phyloP scores from a whole-genome alignment of 805 yeast genomes.

The Candida nanaspora region DNA sequence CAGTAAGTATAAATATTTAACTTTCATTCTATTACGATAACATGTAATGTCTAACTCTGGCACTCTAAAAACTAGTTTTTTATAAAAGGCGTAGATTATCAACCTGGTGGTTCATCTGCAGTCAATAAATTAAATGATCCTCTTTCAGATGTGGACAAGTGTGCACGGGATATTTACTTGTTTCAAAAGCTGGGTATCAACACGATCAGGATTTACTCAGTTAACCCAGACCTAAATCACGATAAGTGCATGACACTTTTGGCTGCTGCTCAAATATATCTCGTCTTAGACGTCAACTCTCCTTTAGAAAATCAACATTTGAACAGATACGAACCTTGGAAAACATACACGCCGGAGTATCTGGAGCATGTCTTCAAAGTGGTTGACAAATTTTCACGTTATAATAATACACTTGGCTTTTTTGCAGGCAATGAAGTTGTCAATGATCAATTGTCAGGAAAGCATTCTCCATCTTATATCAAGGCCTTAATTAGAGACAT shows the following conservation, averaged over 20 bases:
- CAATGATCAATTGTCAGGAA: conserved; percentile 70
- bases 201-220: conserved; percentile 80
- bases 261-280: conserved; percentile 88
- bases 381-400: conserved; percentile 72
- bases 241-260: conserved; percentile 86
- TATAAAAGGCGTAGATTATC: conserved; percentile 87
- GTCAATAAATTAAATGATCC: conserved; percentile 59
- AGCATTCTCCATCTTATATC: conserved; percentile 63
- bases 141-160: conserved; percentile 57
- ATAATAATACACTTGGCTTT: conserved; percentile 84
- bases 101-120: conserved; percentile 91
- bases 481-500: conserved; percentile 78
- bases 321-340: conserved; percentile 93
- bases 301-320: conserved; percentile 73
- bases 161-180: conserved; percentile 76
- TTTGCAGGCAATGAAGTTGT: conserved; percentile 91
- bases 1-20: conserved; percentile 35
- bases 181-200: conserved; percentile 84
- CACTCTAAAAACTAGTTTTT: too few species aligned
- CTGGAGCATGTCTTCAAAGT: conserved; percentile 70
- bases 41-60: too few species aligned
- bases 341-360: conserved; percentile 64
- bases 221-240: conserved; percentile 77
- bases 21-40: too few species aligned
- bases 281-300: conserved; percentile 86